phyloP scores from a whole-genome alignment of 257 asterid species.

The Solanum habrochaites region DNA sequence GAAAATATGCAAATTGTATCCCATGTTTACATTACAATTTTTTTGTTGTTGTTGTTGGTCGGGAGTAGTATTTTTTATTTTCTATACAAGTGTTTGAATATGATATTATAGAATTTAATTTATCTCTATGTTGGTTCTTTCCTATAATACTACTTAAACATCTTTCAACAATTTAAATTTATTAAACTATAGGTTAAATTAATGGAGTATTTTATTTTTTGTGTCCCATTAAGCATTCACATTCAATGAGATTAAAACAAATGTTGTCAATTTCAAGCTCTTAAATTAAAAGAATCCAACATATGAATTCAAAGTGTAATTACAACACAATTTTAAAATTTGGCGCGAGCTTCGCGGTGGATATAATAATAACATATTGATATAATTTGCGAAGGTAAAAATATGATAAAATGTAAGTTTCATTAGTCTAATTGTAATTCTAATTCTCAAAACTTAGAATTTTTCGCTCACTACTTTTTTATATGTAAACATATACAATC shows the following conservation, averaged over 20 bases:
- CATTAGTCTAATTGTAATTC: background rate
- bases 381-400: background rate
- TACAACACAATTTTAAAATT: no score
- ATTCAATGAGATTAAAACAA: background rate
- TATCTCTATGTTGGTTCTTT: background rate
- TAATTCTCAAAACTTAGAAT: background rate
- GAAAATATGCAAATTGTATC: background rate
- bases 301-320: background rate
- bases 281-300: background rate
- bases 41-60: background rate
- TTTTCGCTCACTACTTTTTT: background rate
- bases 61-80: no score
- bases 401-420: background rate
- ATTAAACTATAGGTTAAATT: background rate
- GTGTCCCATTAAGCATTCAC: background rate
- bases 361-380: background rate
- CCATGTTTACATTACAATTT: background rate
- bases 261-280: background rate
- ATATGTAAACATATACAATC: no score
- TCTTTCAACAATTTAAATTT: background rate
- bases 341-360: rapidly evolving
- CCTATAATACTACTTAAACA: background rate
- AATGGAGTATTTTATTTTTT: background rate
- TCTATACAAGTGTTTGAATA: no score
- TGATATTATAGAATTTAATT: no score